Conservation (phyloP, 345 rosid species). For the Aquilaria yunnanensis region DNA sequence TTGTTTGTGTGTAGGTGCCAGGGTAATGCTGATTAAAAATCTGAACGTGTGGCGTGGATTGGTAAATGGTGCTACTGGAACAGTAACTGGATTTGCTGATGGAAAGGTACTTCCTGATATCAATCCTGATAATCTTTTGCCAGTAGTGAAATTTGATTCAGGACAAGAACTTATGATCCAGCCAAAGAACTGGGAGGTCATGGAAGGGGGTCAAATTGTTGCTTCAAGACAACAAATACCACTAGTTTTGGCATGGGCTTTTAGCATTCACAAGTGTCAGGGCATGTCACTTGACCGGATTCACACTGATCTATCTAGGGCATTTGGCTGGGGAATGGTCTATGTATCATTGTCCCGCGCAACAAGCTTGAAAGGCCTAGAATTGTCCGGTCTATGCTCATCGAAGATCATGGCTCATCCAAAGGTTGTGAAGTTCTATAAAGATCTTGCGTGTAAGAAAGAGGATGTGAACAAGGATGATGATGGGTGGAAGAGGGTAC, state of each 20-base stretch:
- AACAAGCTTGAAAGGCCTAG: slow-evolving; percentile 6
- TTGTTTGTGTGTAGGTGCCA: slow-evolving; percentile 9
- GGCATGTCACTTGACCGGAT: slow-evolving; percentile 10
- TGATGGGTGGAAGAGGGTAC: neutral
- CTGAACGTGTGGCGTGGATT: slow-evolving; percentile 5
- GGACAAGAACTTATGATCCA: slow-evolving; percentile 5
- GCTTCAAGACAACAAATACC: slow-evolving; percentile 8
- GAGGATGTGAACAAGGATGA: neutral
- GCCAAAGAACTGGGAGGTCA: slow-evolving; percentile 4
- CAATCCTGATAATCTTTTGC: slow-evolving; percentile 1
- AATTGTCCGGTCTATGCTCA: slow-evolving; percentile 9
- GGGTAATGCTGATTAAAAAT: slow-evolving; percentile 12
- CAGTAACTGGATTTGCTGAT: neutral
- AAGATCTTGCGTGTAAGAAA: neutral
- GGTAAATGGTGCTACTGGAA: slow-evolving; percentile 13
- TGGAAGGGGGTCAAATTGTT: slow-evolving; percentile 4
- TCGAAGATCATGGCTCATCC: slow-evolving; percentile 4
- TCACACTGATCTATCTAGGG: slow-evolving; percentile 12
- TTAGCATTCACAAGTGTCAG: slow-evolving; percentile 13
- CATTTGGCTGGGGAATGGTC: slow-evolving; percentile 13
- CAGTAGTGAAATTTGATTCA: slow-evolving; percentile 9
- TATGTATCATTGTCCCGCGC: slow-evolving; percentile 12
- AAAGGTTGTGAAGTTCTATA: slow-evolving; percentile 8
- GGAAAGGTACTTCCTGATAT: neutral
- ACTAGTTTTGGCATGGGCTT: slow-evolving; percentile 12